A percentile compares a stretch with the other conserved stretches of the same genome.
These are phyloP conservation scores for Botrytis byssoidea DNA, from an alignment of 2,329 filamentous ascomycete genomes.

Conservation along the genomic window DNA sequence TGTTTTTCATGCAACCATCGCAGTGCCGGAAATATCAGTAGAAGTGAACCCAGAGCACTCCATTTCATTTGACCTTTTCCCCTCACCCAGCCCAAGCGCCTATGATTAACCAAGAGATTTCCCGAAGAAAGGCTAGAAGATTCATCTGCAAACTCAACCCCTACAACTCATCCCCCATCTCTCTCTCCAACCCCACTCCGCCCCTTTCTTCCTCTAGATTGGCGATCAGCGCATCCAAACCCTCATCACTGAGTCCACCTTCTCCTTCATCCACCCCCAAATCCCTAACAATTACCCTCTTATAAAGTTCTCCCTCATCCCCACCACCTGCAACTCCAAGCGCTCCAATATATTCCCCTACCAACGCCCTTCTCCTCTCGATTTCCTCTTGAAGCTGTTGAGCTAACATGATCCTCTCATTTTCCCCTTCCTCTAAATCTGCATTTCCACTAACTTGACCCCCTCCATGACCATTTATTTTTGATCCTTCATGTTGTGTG, in stretches of 20 bases:
- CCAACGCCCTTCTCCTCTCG: conserved; percentile 49
- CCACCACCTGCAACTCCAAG: conserved; percentile 67
- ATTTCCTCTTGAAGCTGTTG: conserved; percentile 59
- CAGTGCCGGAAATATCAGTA: not conserved
- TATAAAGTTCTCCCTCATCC: conserved; percentile 72
- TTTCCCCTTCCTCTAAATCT: conserved; percentile 47
- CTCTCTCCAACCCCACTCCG: conserved; percentile 15
- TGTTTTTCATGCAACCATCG: not conserved
- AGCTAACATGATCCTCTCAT: conserved; percentile 57
- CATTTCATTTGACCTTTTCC: not conserved
- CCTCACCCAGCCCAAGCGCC: not conserved
- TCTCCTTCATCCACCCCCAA: conserved; percentile 48
- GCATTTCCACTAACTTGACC: not conserved
- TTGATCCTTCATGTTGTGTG: conserved; percentile 48
- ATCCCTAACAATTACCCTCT: conserved; percentile 39
- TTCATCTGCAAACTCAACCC: not conserved
- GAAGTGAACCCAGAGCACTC: not conserved
- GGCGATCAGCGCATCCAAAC: conserved; percentile 33
- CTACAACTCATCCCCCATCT: conserved; percentile 7
- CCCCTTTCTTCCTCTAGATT: conserved; percentile 31
- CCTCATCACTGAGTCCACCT: conserved; percentile 38
- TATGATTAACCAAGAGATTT: not conserved
- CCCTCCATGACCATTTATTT: conserved; percentile 48
- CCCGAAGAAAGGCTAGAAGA: not conserved
- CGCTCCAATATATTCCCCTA: conserved; percentile 67